A percentile compares a stretch with the other conserved stretches of the same genome.
Conservation (phyloP, 2,329 filamentous ascomycete genomes). For the Huntiella decipiens region DNA sequence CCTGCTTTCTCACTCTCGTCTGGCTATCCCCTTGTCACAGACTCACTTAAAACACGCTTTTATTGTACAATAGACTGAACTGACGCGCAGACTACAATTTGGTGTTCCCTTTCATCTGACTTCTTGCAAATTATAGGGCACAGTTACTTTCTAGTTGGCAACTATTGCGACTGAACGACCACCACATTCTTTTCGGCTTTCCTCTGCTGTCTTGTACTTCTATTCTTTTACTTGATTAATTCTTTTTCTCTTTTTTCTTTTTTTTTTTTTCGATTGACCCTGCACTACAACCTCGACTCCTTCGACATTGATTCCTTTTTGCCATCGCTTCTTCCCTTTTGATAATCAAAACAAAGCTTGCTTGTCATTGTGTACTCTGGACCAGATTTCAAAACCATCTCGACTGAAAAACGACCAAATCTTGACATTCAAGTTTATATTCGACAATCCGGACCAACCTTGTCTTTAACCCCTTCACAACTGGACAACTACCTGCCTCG, state of each 20-base stretch:
- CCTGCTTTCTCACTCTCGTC: background rate
- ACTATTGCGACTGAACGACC: too few species aligned
- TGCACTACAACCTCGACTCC: background rate
- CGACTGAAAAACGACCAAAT: too few species aligned
- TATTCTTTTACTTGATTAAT: background rate
- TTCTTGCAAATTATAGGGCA: background rate
- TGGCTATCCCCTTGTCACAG: background rate
- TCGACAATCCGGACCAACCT: too few species aligned
- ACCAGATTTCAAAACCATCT: too few species aligned
- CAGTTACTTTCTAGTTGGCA: too few species aligned
- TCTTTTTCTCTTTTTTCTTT: background rate
- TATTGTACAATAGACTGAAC: background rate
- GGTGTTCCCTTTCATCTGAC: background rate
- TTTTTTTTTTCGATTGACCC: background rate
- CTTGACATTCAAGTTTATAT: too few species aligned
- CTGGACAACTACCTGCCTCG: background rate
- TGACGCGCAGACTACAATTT: background rate
- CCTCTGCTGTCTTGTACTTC: background rate
- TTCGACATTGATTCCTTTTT: background rate
- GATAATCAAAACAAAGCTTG: background rate
- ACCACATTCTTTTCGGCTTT: background rate
- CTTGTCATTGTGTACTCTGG: too few species aligned
- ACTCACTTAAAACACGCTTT: slow-evolving; percentile 2
- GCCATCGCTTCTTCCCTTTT: background rate
- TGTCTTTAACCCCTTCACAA: too few species aligned